Evolutionary conservation across 768 basidiomycete genomes (phyloP).

Genomic region (Neoboletus brunneissimus): DNA sequence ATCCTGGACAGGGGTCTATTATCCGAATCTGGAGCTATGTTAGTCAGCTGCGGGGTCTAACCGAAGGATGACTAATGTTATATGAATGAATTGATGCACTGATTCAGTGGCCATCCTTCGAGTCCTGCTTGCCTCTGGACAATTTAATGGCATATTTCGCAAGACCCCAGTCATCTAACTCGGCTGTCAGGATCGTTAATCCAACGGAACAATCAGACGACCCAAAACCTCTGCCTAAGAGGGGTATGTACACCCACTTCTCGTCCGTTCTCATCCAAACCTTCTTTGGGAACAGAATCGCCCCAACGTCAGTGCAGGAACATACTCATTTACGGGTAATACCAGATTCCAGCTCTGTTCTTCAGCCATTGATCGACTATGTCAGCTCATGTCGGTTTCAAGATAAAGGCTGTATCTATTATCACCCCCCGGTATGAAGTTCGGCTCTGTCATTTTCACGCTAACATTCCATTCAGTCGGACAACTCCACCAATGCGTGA

Average conservation of each 20-base stretch:
- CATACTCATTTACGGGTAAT: slow-evolving; percentile 86
- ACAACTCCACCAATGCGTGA: slow-evolving; percentile 28
- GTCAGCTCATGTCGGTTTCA: slow-evolving; percentile 78
- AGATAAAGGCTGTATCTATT: slow-evolving; percentile 82
- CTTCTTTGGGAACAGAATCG: slow-evolving; percentile 44
- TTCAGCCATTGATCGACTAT: not conserved
- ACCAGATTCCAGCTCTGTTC: not conserved
- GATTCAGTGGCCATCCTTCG: not conserved
- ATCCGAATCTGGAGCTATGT: not conserved
- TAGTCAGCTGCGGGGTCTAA: slow-evolving; percentile 6
- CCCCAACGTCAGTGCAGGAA: slow-evolving; percentile 85
- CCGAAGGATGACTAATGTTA: slow-evolving; percentile 21
- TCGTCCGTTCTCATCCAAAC: slow-evolving; percentile 4
- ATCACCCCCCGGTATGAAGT: slow-evolving; percentile 64
- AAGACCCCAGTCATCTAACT: slow-evolving; percentile 52
- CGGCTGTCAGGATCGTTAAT: slow-evolving; percentile 71
- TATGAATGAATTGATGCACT: slow-evolving; percentile 10
- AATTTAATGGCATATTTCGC: slow-evolving; percentile 66
- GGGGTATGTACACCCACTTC: slow-evolving; percentile 44
- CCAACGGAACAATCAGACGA: slow-evolving; percentile 46
- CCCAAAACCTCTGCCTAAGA: slow-evolving; percentile 44
- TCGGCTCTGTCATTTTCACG: not conserved
- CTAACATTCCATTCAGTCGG: slow-evolving; percentile 22
- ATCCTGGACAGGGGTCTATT: not conserved
- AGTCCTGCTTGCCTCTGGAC: slow-evolving; percentile 1